These are phyloP conservation scores for Letharia columbiana DNA, from an alignment of 495 filamentous ascomycete genomes.

Conservation along the genomic window DNA sequence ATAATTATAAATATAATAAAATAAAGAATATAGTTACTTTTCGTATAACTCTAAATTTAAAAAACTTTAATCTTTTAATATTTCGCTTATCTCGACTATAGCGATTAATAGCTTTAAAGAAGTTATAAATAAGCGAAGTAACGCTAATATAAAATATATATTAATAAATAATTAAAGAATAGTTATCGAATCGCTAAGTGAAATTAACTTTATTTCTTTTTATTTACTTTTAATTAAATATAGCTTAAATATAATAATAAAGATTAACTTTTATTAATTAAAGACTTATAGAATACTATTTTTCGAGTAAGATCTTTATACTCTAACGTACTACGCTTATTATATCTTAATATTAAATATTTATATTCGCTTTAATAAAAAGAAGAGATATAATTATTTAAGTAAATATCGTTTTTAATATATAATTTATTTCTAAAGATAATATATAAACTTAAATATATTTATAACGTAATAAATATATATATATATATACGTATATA, in stretches of 20 bases:
- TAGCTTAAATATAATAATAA: background rate
- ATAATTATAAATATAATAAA: background rate
- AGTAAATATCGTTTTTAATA: background rate
- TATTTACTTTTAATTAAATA: background rate
- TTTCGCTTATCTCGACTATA: background rate
- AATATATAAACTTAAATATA: background rate
- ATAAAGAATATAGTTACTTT: too few species aligned
- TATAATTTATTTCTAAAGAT: background rate
- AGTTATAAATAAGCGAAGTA: background rate
- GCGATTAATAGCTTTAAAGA: background rate
- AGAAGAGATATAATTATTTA: background rate
- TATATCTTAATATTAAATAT: background rate
- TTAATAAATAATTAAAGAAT: background rate
- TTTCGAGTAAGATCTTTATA: background rate
- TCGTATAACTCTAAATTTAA: background rate
- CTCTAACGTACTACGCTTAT: background rate
- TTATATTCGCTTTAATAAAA: background rate
- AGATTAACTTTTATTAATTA: background rate
- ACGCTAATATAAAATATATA: background rate
- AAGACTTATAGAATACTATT: background rate
- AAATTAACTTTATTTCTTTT: background rate
- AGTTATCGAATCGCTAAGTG: background rate
- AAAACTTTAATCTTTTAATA: background rate
- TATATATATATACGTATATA: background rate
- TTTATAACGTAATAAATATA: background rate